These are phyloP conservation scores for Pichia sp. DNA, from an alignment of 1,139 yeast genomes.

Conservation along the genomic window DNA sequence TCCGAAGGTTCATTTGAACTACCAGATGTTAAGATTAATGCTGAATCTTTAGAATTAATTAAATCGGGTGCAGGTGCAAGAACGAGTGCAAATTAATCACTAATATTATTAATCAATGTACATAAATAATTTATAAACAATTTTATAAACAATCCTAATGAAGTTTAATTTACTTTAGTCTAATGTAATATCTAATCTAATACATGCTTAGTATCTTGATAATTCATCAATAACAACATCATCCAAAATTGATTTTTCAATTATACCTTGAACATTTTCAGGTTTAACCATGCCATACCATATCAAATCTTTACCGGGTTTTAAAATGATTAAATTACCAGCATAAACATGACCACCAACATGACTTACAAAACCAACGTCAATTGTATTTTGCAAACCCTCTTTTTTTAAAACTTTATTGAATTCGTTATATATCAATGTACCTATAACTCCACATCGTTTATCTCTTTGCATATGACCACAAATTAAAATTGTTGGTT, in stretches of 20 bases:
- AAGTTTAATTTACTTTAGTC: neutral
- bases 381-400: slow-evolving; percentile 25
- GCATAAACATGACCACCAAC: slow-evolving; percentile 78
- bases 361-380: slow-evolving; percentile 56
- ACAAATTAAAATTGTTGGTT: slow-evolving; percentile 45
- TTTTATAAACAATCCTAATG: neutral
- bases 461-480: slow-evolving; percentile 60
- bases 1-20: slow-evolving; percentile 37
- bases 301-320: slow-evolving; percentile 36
- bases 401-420: slow-evolving; percentile 34
- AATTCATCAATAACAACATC: slow-evolving; percentile 47
- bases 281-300: slow-evolving; percentile 75
- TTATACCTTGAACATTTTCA: slow-evolving; percentile 58
- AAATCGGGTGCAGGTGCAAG: slow-evolving; percentile 89
- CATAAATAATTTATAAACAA: neutral
- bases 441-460: slow-evolving; percentile 63
- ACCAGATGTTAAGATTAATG: slow-evolving; percentile 52
- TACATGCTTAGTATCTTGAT: slow-evolving; percentile 39
- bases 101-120: neutral
- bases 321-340: slow-evolving; percentile 60
- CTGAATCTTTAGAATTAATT: slow-evolving; percentile 58
- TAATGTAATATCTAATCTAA: neutral
- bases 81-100: slow-evolving; percentile 40
- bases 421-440: slow-evolving; percentile 48
- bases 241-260: slow-evolving; percentile 43